Conservation (phyloP, 768 basidiomycete genomes). For the Boletus bicolor region DNA sequence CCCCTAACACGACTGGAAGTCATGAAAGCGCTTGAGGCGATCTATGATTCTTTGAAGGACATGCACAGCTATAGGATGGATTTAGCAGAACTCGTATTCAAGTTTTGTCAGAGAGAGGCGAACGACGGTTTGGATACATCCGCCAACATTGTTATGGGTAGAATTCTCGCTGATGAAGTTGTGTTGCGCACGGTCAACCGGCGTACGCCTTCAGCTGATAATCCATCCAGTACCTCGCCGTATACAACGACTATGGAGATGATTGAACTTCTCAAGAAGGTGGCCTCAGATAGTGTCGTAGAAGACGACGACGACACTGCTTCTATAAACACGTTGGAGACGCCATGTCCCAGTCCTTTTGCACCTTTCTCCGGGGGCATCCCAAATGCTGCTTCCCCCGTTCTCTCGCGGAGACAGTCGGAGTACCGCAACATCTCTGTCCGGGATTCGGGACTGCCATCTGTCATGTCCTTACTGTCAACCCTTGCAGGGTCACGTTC, state of each 20-base stretch:
- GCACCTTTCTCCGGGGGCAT: conserved; percentile 27
- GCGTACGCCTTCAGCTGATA: conserved; percentile 14
- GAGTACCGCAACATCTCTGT: conserved; percentile 44
- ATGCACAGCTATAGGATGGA: conserved; percentile 61
- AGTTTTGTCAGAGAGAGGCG: conserved; percentile 41
- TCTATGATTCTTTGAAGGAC: conserved; percentile 67
- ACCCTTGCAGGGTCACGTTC: conserved; percentile 64
- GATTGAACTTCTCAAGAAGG: conserved; percentile 42
- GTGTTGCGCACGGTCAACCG: conserved; percentile 52
- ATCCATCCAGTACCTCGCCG: conserved; percentile 14
- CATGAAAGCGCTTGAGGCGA: conserved; percentile 53
- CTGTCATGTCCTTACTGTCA: conserved; percentile 62
- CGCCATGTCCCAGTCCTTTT: conserved; percentile 36
- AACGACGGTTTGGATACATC: conserved; percentile 27
- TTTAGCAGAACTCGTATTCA: conserved; percentile 53
- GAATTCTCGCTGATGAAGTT: conserved; percentile 65
- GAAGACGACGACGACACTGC: conserved; percentile 44
- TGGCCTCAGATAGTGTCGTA: conserved; percentile 35
- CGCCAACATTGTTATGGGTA: conserved; percentile 43
- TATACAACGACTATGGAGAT: conserved; percentile 23
- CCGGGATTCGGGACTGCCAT: conserved; percentile 50
- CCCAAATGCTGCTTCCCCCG: conserved; percentile 46
- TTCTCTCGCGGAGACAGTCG: conserved; percentile 55
- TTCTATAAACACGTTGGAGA: conserved; percentile 39
- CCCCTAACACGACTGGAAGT: conserved; percentile 54